Evolutionary conservation across 164 flowering plant species (phyloP), one percentile per base, ranked within the genome.

Genomic region (Dillenia turbinata): DNA sequence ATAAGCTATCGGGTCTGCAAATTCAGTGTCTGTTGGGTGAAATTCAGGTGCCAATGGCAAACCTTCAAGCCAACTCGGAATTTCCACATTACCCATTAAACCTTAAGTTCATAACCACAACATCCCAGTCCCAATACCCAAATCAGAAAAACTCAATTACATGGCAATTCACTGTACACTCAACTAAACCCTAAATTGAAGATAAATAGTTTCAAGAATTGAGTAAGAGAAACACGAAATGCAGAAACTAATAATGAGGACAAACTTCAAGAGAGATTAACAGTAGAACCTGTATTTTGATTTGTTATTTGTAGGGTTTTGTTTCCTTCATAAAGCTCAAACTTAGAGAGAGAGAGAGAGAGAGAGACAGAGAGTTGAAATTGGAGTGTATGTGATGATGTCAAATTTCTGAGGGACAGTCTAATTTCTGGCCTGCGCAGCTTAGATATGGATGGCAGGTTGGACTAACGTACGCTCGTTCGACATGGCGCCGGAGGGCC

Each of bases 1-100:
- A 57, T 91, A 94, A 17, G 97, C 96, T 68, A 94, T 88, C 24
- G 99, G 99, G 83, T 94, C 99, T 6, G 99, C 89, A 60, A 95
- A 92, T 75, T 92, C 99, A 2, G 96, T 92, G 44, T 95, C 97
- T 0, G 97, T 89, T 0, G 97, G 97, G 47, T 76, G 81, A 69
- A 75, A 95, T 70, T 78, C 96, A 1, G 97, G 99, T 19, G 99
- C 97, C 77, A 80, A 67, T 2, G 97, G 97, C 89, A 95, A 71
- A 68, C 69, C 74, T 65, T 85, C 69, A 0, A 95, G 78, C 99
- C 97, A 95, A 64, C 54, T 68, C 49, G 99, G 96, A 66, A 90
- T 72, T 65, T 84, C 88, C 48, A 78, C 81, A 74, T 82, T 78
- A 65, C 78, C 89, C 96, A 87, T 91, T 70, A 54, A 52, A 53